These are phyloP conservation scores for Podila clonocystis DNA, from an alignment of 192 early-diverging fungal genomes.

Conservation along the genomic window DNA sequence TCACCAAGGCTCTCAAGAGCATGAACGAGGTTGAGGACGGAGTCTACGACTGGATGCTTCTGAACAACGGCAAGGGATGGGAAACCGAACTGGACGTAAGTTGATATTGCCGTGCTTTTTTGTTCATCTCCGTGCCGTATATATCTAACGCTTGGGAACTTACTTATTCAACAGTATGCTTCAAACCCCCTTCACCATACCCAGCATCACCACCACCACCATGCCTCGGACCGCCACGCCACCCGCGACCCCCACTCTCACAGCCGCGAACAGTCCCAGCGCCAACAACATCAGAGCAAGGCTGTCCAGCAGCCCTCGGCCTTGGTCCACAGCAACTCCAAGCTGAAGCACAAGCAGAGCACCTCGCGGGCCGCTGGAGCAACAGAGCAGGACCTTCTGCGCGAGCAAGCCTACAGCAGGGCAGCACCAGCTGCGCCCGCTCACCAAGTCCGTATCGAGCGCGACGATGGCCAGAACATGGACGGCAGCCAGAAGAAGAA, in stretches of 20 bases:
- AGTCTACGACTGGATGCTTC: slow-evolving; percentile 93
- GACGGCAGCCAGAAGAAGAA: slow-evolving; percentile 10
- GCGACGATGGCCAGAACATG: slow-evolving; percentile 21
- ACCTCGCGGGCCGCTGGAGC: slow-evolving; percentile 2
- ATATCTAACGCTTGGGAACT: not conserved
- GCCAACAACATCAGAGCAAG: slow-evolving; percentile 25
- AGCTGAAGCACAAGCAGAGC: slow-evolving; percentile 40
- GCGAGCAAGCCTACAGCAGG: slow-evolving; percentile 41
- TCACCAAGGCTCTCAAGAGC: slow-evolving; percentile 79
- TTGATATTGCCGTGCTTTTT: not conserved
- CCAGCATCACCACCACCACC: slow-evolving; percentile 28
- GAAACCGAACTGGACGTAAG: slow-evolving; percentile 52
- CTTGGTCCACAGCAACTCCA: slow-evolving; percentile 43
- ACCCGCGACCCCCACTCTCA: slow-evolving; percentile 33
- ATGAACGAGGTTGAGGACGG: slow-evolving; percentile 87
- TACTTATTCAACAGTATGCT: not conserved
- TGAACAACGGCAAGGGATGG: slow-evolving; percentile 68
- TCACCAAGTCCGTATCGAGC: not conserved
- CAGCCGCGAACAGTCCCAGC: slow-evolving; percentile 12
- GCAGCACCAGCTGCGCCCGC: slow-evolving; percentile 16
- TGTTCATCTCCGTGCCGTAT: not conserved
- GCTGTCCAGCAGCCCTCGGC: slow-evolving; percentile 38
- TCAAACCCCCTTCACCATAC: slow-evolving; percentile 43
- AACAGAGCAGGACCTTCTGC: slow-evolving; percentile 33
- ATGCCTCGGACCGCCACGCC: slow-evolving; percentile 23